These are phyloP conservation scores for Eimeria sp. DNA, from an alignment of 169 alveolate species.

Conservation along the genomic window DNA sequence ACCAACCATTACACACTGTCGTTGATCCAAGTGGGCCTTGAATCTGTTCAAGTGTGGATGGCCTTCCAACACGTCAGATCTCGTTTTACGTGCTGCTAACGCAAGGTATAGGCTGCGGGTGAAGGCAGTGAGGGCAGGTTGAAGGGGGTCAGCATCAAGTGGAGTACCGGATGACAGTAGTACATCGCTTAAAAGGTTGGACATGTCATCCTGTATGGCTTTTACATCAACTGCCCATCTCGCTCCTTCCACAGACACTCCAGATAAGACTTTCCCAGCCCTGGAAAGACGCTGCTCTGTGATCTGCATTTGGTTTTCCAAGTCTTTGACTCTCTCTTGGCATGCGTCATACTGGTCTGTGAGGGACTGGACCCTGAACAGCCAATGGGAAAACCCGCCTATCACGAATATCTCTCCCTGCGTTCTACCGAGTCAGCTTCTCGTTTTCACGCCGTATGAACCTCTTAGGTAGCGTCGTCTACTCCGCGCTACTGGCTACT, in stretches of 20 bases:
- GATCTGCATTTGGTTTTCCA: conserved; percentile 51
- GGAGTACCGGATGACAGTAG: conserved; percentile 54
- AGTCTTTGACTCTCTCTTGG: conserved; percentile 52
- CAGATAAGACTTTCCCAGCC: conserved; percentile 51
- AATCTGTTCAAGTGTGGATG: background rate
- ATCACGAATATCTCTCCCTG: background rate
- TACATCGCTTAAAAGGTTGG: conserved; percentile 41
- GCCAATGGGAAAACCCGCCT: background rate
- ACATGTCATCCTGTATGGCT: conserved; percentile 44
- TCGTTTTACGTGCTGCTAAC: background rate
- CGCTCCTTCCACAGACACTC: conserved; percentile 61
- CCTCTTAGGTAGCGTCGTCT: background rate
- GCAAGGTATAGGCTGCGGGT: background rate
- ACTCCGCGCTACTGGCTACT: background rate
- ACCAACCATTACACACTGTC: background rate
- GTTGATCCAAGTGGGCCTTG: background rate
- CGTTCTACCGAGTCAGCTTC: background rate
- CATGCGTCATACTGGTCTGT: conserved; percentile 32
- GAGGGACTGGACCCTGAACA: conserved; percentile 64
- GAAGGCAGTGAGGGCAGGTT: background rate
- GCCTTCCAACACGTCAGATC: background rate
- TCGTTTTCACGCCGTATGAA: background rate
- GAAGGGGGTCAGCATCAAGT: background rate
- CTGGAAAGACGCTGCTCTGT: conserved; percentile 50
- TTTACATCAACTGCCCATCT: conserved; percentile 57